Evolutionary conservation across 176 grass and related monocot genomes (phyloP).

Genomic region (Zea luxurians): DNA sequence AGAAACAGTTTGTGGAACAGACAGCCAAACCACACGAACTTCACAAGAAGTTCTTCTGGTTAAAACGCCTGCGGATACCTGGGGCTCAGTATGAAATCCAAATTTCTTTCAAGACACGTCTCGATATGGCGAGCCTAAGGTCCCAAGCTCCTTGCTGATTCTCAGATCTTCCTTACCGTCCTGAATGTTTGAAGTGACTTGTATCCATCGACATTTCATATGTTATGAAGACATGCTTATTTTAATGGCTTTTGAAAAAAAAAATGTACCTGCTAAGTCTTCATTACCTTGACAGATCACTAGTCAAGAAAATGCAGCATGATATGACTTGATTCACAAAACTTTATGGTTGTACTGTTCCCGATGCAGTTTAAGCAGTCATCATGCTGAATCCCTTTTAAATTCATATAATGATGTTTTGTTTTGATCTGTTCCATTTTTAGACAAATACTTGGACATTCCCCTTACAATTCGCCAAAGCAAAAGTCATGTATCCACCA

Average conservation of each 20-base stretch:
- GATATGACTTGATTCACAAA: neutral
- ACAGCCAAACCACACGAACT: slow-evolving; percentile 33
- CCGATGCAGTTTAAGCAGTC: neutral
- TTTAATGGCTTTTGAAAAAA: neutral
- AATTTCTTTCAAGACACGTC: slow-evolving; percentile 53
- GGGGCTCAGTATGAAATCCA: slow-evolving; percentile 58
- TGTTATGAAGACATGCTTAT: neutral
- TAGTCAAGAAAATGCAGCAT: neutral
- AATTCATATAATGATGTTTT: neutral
- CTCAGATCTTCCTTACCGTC: neutral
- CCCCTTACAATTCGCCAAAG: neutral
- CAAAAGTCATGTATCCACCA: neutral
- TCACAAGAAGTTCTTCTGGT: slow-evolving; percentile 54
- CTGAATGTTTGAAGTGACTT: neutral
- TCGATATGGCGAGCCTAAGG: slow-evolving; percentile 32
- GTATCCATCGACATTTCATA: neutral
- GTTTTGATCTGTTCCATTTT: neutral
- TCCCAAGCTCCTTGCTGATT: slow-evolving; percentile 13
- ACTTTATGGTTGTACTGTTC: neutral
- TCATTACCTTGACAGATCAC: neutral
- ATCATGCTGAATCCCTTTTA: neutral
- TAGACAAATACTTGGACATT: neutral
- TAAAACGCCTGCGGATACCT: slow-evolving; percentile 45
- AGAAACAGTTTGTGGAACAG: slow-evolving; percentile 51
- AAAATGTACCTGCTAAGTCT: neutral